phyloP scores from a whole-genome alignment of 305 asterid species.

The Rubia occidens region DNA sequence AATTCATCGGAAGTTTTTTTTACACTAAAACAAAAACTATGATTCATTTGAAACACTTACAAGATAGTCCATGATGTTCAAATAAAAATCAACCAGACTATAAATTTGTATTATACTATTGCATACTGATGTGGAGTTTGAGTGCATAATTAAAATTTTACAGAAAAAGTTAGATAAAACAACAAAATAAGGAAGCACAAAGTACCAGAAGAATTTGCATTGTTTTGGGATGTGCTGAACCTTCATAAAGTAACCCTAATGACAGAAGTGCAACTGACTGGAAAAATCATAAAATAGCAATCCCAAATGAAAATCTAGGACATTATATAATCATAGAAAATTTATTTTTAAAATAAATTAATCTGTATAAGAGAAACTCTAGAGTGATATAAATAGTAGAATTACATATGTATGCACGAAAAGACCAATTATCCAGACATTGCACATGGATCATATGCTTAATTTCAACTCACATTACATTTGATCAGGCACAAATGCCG shows the following conservation, averaged over 20 bases:
- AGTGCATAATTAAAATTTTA: background rate
- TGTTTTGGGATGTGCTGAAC: slow-evolving; percentile 94
- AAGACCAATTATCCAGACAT: background rate
- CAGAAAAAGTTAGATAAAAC: background rate
- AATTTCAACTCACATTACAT: background rate
- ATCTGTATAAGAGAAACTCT: background rate
- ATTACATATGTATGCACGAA: background rate
- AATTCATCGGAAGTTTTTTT: no score
- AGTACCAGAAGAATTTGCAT: slow-evolving; percentile 96
- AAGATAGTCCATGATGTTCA: background rate
- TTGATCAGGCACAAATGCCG: background rate
- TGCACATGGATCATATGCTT: background rate
- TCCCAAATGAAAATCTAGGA: slow-evolving; percentile 1
- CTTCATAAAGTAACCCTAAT: slow-evolving; percentile 88
- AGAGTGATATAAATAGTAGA: background rate
- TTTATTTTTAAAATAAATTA: background rate
- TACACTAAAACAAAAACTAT: no score
- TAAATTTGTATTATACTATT: background rate
- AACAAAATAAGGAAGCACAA: background rate
- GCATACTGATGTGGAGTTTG: background rate
- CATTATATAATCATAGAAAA: background rate
- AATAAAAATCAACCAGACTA: background rate
- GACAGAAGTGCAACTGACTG: slow-evolving; percentile 95
- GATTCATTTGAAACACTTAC: background rate
- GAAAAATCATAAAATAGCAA: slow-evolving; percentile 14